phyloP scores from a whole-genome alignment of 805 yeast genomes.

The Candida corydali region DNA sequence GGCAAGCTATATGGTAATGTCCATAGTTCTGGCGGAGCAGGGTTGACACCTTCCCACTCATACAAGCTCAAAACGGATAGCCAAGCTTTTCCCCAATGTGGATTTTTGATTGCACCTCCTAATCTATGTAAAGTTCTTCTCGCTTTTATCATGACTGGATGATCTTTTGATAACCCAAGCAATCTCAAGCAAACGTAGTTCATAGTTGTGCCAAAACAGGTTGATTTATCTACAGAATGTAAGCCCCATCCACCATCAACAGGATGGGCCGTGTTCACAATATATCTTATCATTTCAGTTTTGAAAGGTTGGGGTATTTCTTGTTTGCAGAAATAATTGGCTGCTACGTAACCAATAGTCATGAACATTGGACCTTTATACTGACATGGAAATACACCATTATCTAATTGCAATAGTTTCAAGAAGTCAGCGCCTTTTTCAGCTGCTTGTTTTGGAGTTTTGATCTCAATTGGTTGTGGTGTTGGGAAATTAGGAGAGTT shows the following conservation, averaged over 20 bases:
- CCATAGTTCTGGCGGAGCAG: conserved; percentile 97
- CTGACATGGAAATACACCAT: conserved; percentile 89
- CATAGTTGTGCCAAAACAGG: conserved; percentile 90
- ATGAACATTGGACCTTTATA: conserved; percentile 98
- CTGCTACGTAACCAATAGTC: conserved; percentile 82
- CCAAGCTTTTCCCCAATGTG: conserved; percentile 99
- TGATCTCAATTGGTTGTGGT: conserved; percentile 37
- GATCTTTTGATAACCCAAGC: conserved; percentile 69
- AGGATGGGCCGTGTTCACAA: conserved; percentile 91
- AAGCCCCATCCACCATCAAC: conserved; percentile 99
- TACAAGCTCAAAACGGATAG: conserved; percentile 74
- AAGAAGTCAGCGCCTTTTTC: conserved; percentile 72
- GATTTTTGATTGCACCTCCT: conserved; percentile 88
- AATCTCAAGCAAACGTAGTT: conserved; percentile 81
- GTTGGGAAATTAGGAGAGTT: conserved; percentile 33
- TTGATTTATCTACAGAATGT: conserved; percentile 86
- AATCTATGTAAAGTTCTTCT: conserved; percentile 60
- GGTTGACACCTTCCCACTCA: conserved; percentile 95
- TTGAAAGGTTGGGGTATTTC: conserved; percentile 63
- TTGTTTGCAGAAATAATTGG: conserved; percentile 64
- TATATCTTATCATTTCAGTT: conserved; percentile 73
- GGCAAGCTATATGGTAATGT: conserved; percentile 76
- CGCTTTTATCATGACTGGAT: conserved; percentile 76
- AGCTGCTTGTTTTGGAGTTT: conserved; percentile 57
- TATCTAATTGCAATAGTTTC: conserved; percentile 63